phyloP scores from a whole-genome alignment of 2,329 filamentous ascomycete genomes.

The Scedosporium dehoogii region DNA sequence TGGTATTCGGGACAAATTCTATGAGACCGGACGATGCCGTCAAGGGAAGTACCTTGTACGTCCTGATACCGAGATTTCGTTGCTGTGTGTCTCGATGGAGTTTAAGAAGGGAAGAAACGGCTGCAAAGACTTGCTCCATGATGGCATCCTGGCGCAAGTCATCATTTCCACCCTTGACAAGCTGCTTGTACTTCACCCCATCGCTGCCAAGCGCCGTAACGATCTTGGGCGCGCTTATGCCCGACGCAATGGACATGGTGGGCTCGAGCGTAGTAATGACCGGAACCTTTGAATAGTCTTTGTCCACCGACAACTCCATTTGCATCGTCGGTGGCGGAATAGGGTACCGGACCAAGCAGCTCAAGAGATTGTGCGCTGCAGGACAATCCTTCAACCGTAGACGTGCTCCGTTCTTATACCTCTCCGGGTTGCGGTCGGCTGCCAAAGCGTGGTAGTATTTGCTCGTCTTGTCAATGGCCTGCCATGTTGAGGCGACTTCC shows the following conservation, averaged over 20 bases:
- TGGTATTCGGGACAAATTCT: conserved; percentile 91
- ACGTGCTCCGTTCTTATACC: conserved; percentile 59
- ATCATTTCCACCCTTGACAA: conserved; percentile 93
- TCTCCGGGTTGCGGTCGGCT: conserved; percentile 50
- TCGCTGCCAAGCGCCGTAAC: conserved; percentile 72
- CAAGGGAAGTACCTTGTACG: conserved; percentile 92
- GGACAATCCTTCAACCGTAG: conserved; percentile 53
- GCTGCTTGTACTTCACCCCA: conserved; percentile 73
- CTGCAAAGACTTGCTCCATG: conserved; percentile 99
- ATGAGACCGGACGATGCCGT: conserved; percentile 82
- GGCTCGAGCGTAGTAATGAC: conserved; percentile 62
- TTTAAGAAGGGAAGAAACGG: conserved; percentile 82
- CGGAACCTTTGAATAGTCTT: conserved; percentile 69
- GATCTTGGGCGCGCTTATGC: conserved; percentile 88
- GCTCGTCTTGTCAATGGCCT: conserved; percentile 64
- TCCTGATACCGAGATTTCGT: conserved; percentile 80
- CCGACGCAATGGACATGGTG: conserved; percentile 75
- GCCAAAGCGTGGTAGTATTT: conserved; percentile 56
- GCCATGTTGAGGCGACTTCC: conserved; percentile 49
- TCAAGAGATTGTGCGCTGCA: conserved; percentile 53
- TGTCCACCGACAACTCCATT: conserved; percentile 61
- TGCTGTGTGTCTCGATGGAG: conserved; percentile 81
- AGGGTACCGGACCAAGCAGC: conserved; percentile 50
- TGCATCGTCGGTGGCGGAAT: conserved; percentile 88
- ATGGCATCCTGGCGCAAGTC: conserved; percentile 93